These are phyloP conservation scores for Stachybotrys chlorohalonatus DNA, from an alignment of 2,329 filamentous ascomycete genomes.

Conservation along the genomic window DNA sequence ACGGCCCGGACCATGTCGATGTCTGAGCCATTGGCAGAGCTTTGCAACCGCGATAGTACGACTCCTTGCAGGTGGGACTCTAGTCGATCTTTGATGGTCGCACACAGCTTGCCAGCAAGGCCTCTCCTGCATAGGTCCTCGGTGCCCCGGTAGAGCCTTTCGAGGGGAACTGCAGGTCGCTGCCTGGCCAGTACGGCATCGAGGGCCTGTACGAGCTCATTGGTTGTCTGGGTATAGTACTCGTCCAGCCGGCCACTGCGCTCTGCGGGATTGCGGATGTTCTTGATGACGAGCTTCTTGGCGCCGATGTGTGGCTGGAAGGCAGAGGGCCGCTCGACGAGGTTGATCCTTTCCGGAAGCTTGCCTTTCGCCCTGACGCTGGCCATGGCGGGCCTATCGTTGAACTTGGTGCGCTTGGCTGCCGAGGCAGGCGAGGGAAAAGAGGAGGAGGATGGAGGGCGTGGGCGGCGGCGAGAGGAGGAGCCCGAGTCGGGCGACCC, in stretches of 20 bases:
- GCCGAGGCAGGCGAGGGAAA: constrained; percentile 10
- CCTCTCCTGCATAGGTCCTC: constrained; percentile 85
- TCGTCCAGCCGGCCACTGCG: constrained; percentile 53
- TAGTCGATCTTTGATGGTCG: constrained; percentile 56
- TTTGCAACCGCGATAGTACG: constrained; percentile 47
- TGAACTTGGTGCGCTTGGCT: constrained; percentile 22
- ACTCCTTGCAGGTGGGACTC: constrained; percentile 56
- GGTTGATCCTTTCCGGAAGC: constrained; percentile 26
- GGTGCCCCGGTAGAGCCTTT: constrained; percentile 81
- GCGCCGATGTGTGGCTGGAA: constrained; percentile 71
- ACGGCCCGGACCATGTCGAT: constrained; percentile 54
- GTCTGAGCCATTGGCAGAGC: constrained; percentile 41
- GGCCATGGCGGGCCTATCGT: constrained; percentile 18
- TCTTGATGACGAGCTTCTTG: constrained; percentile 89
- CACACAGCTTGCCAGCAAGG: constrained; percentile 58
- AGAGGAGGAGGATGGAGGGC: constrained; percentile 24
- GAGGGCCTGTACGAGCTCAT: constrained; percentile 65
- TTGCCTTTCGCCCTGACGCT: constrained; percentile 29
- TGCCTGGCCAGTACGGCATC: constrained; percentile 60
- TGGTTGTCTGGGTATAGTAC: constrained; percentile 71
- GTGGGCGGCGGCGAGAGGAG: constrained; percentile 28
- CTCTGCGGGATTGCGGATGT: constrained; percentile 59
- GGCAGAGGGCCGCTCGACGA: constrained; percentile 24
- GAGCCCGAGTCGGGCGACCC: constrained; percentile 17
- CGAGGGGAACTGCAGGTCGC: constrained; percentile 63